Evolutionary conservation across 192 early-diverging fungal genomes (phyloP), one percentile per base, ranked within the genome.

Genomic region (Geranomyces variabilis): DNA sequence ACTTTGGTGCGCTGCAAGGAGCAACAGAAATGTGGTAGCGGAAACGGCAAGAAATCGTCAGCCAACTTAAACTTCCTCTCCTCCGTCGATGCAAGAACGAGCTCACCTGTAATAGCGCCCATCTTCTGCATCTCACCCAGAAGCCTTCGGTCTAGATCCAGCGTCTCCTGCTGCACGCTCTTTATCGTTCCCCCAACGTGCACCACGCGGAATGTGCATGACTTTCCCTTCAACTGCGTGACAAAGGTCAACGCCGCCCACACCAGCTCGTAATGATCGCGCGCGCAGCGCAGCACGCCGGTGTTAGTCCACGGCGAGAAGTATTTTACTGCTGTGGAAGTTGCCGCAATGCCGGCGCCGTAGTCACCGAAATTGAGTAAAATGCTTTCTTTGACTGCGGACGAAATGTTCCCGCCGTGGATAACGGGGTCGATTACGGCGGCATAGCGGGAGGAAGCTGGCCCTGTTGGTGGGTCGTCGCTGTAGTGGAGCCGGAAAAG

Each of bases 171-270:
- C 51, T 72, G 70, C 9, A 64, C 62, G 30, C 48, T 53, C 63
- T 78, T 78, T 47, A 78, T 78, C n/a, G 72, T 78, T 19, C 72
- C 77, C 19, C 59, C 49, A 10, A 75, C 59, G 34, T 77, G 75
- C 30, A 77, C 55, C 7, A 77, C 75, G 33, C 70, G 33, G 34
- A 77, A 30, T 3, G 26, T 36, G 51, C 62, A 67, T n/a, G 28
- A 15, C 21, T 29, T 74, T 36, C 58, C 58, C 36, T 48, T 66
- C 34, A 66, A 13, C 36, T 57, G 31, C 17, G 72, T 67, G 22
- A 67, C 28, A 34, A 77, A 77, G 29, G 69, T 66, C 22, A 77
- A 29, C 31, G 68, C 75, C n/a, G 68, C 66, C 75, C 75, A 77
- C 33, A 67, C 58, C 30, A 73, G 28, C 15, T 67, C 10, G 46